These are phyloP conservation scores for Corchorus olitorius DNA, from an alignment of 345 rosid species.

Conservation along the genomic window DNA sequence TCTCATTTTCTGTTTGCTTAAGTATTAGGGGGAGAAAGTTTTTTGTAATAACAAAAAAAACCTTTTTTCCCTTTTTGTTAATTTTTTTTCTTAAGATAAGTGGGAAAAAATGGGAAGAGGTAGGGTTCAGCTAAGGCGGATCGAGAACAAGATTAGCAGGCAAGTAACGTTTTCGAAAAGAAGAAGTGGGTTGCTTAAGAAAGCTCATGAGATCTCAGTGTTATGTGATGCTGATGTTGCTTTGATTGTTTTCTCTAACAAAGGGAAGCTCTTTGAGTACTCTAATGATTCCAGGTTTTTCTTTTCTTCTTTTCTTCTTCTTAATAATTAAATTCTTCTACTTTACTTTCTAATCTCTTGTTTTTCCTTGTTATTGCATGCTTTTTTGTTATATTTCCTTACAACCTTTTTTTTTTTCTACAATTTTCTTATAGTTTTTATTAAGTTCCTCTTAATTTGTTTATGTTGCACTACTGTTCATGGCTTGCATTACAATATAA, in stretches of 20 bases:
- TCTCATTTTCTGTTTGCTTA: neutral
- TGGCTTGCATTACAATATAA: slow-evolving; percentile 20
- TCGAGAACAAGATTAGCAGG: slow-evolving; percentile 69
- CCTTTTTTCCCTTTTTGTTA: no score
- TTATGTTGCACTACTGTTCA: slow-evolving; percentile 14
- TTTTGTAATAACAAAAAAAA: neutral
- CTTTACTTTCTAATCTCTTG: neutral
- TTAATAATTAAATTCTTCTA: neutral
- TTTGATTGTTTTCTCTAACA: slow-evolving; percentile 61
- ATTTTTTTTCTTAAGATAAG: neutral
- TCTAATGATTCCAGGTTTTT: slow-evolving; percentile 51
- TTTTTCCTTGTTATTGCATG: slow-evolving; percentile 13
- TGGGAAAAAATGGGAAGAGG: slow-evolving; percentile 28
- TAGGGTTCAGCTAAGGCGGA: slow-evolving; percentile 62
- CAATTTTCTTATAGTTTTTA: slow-evolving; percentile 15
- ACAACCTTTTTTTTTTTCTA: neutral
- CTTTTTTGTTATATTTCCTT: neutral
- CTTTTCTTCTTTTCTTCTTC: neutral
- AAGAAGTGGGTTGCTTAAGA: slow-evolving; percentile 58
- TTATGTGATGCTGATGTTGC: slow-evolving; percentile 69
- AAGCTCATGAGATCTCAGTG: slow-evolving; percentile 72
- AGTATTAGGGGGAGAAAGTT: neutral
- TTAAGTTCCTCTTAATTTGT: neutral
- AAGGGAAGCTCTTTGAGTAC: slow-evolving; percentile 62
- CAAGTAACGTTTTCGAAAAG: slow-evolving; percentile 69